These are phyloP conservation scores for Russula foetens DNA, from an alignment of 768 basidiomycete species.

Conservation along the genomic window DNA sequence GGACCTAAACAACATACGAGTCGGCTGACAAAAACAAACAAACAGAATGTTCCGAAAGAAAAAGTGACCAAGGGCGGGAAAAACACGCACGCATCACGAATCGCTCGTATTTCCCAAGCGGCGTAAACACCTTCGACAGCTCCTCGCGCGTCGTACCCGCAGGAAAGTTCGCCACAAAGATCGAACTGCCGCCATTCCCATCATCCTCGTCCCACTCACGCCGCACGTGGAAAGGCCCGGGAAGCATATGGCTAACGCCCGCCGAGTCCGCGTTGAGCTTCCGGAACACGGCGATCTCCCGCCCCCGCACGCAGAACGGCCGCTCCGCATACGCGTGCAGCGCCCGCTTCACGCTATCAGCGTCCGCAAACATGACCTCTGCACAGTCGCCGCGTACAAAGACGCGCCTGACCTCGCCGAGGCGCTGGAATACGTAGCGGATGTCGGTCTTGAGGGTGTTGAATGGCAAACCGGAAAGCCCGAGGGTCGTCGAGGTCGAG, in stretches of 20 bases:
- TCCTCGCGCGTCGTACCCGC: neutral
- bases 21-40: neutral
- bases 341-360: neutral
- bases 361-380: neutral
- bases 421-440: neutral
- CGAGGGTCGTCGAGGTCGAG: neutral
- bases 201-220: no score
- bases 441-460: constrained; percentile 4
- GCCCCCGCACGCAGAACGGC: neutral
- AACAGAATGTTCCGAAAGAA: no score
- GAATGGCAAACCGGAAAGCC: neutral
- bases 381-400: neutral
- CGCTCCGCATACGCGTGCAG: constrained; percentile 8
- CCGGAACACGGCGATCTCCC: neutral
- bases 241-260: no score
- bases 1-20: neutral
- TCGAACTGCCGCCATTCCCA: neutral
- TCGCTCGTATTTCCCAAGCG: neutral
- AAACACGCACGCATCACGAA: constrained; percentile 7
- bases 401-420: neutral
- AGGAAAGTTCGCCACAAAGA: constrained; percentile 1
- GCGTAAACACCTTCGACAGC: neutral
- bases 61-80: neutral
- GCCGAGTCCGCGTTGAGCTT: neutral
- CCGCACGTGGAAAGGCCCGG: no score